Conservation (phyloP, 2,329 filamentous ascomycete species). For the Mariannaea sp. region DNA sequence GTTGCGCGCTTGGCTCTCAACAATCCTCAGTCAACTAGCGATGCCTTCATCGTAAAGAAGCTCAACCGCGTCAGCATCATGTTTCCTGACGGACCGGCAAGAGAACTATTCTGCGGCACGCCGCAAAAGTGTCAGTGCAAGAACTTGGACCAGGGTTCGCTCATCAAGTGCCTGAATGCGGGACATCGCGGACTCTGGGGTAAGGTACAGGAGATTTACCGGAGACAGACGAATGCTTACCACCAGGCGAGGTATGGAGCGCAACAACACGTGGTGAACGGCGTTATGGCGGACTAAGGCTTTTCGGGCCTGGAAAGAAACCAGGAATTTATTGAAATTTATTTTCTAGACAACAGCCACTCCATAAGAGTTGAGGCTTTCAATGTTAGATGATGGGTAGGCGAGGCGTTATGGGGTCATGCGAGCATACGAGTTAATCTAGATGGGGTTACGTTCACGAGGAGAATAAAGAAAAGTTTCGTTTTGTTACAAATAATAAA, state of each 20-base stretch:
- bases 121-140: slow-evolving; percentile 39
- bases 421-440: neutral
- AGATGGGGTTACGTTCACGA: neutral
- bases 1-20: slow-evolving; percentile 39
- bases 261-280: slow-evolving; percentile 30
- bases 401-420: neutral
- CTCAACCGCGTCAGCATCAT: slow-evolving; percentile 41
- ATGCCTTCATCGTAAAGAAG: slow-evolving; percentile 30
- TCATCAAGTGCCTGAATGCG: slow-evolving; percentile 33
- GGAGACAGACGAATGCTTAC: slow-evolving; percentile 32
- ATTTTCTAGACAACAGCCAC: neutral
- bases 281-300: slow-evolving; percentile 9
- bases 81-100: slow-evolving; percentile 30
- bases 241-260: slow-evolving; percentile 28
- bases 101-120: slow-evolving; percentile 37
- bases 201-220: slow-evolving; percentile 38
- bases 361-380: neutral
- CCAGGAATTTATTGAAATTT: neutral
- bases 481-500: neutral
- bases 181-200: slow-evolving; percentile 39
- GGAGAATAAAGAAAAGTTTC: neutral
- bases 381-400: neutral
- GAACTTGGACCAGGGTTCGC: slow-evolving; percentile 29
- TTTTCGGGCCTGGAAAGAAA: neutral
- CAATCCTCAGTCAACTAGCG: slow-evolving; percentile 32